These are phyloP conservation scores for Russula abietina DNA, from an alignment of 768 basidiomycete species.

Conservation along the genomic window DNA sequence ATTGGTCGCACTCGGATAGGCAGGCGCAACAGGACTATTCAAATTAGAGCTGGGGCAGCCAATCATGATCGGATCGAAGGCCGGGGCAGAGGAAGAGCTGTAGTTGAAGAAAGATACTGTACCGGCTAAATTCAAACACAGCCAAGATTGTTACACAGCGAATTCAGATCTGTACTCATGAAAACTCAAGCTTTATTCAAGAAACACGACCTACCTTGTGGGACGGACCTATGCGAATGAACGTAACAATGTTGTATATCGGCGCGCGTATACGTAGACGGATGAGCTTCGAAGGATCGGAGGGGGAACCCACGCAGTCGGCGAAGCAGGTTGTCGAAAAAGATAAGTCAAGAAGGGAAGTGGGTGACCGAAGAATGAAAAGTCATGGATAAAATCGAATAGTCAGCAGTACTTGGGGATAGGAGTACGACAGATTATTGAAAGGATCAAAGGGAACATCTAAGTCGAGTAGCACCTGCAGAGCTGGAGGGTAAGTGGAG, in stretches of 20 bases:
- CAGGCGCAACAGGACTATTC: too few relatives aligned
- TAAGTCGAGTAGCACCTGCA: neutral
- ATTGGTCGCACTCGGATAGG: constrained; percentile 1
- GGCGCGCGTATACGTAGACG: neutral
- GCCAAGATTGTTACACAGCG: neutral
- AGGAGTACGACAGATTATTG: neutral
- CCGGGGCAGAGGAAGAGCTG: neutral
- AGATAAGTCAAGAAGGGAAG: neutral
- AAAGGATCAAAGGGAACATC: neutral
- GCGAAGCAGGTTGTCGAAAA: constrained; percentile 2
- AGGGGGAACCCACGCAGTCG: neutral
- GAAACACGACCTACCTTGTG: neutral
- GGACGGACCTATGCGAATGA: neutral
- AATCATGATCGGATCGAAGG: neutral
- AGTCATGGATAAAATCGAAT: neutral
- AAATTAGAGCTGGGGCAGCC: constrained; percentile 7
- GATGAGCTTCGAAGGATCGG: neutral
- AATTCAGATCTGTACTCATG: neutral
- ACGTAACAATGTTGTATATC: neutral
- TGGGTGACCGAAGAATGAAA: neutral
- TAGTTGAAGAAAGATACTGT: neutral
- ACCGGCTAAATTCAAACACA: neutral
- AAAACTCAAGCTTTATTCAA: neutral
- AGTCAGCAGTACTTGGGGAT: neutral
- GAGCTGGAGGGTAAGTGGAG: neutral